Evolutionary conservation across 352 stramenopile species (phyloP).

Genomic region (Globisporangium iwayamae): DNA sequence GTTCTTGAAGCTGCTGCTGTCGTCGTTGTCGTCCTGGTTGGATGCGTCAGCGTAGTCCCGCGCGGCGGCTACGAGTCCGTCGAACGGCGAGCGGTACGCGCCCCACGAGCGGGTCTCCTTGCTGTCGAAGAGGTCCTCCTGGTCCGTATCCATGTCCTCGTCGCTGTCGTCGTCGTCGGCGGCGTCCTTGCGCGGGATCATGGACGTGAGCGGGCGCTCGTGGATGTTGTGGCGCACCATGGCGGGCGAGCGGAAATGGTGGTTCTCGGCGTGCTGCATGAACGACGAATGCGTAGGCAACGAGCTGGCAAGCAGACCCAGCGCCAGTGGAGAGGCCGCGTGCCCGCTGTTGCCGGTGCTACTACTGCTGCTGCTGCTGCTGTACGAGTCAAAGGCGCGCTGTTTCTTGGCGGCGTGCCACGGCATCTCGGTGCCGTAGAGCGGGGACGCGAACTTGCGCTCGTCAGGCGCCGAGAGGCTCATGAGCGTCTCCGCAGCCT

Average conservation of each 20-base stretch:
- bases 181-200: conserved; percentile 45
- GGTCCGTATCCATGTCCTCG: conserved; percentile 54
- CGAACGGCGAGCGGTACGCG: conserved; percentile 56
- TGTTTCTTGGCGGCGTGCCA: conserved; percentile 38
- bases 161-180: conserved; percentile 31
- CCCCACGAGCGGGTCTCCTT: conserved; percentile 30
- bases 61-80: conserved; percentile 64
- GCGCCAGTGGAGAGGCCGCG: conserved; percentile 19
- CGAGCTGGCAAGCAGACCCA: conserved; percentile 35
- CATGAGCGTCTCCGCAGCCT: conserved; percentile 79
- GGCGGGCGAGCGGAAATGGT: conserved; percentile 19
- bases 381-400: conserved; percentile 19
- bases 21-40: conserved; percentile 44
- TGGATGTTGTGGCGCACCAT: conserved; percentile 58
- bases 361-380: conserved; percentile 7
- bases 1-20: conserved; percentile 18
- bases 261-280: conserved; percentile 27
- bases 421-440: conserved; percentile 51
- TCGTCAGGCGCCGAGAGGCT: conserved; percentile 75
- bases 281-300: conserved; percentile 53
- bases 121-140: conserved; percentile 44
- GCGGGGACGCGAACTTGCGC: conserved; percentile 52
- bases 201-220: conserved; percentile 61
- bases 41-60: conserved; percentile 28
- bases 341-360: conserved; percentile 33